Base-by-base conservation (phyloP, 805 yeast species). In the Schwanniomyces pseudopolymorphus region DNA sequence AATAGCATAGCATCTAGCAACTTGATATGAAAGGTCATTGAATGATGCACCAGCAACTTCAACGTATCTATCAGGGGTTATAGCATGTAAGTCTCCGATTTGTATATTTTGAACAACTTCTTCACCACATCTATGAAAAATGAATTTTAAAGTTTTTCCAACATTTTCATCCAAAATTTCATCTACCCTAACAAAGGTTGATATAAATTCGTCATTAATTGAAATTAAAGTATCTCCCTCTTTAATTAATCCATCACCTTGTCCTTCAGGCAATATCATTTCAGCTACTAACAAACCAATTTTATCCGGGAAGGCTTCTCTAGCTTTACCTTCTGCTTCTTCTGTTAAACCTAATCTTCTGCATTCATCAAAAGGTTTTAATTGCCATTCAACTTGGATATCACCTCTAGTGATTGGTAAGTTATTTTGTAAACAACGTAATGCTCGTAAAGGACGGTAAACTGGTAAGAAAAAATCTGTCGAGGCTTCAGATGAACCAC, bases 391-490 rank as follows among this genome's bases (percentile, higher is more conserved):
- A 2, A 85, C 89, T 67, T 91, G 97, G 46, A 91, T 87, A 1
- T 95, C 90, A 51, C 97, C 97, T 69, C 97, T 79, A 0, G 95
- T 81, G 35, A 91, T 81, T 1, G 84, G 81, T 39, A 63, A 47
- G 0, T 66, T 59, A 2, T 66, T 57, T 63, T 87, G 96, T 20
- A 90, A 67, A 57, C 96, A 88, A 49, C 71, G 70, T 52, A 91
- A 75, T 0, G 97, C 96, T 52, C 97, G 79, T 50, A 81, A 67
- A 1, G 91, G 95, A 60, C 97, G 75, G 64, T 83, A 84, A 6
- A 91, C 80, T 0, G 97, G 97, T 42, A 91, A 67, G 61, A 91
- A 91, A 69, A 88, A 91, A 69, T 91, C 97, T 0, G 97, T 91
- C 0, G 97, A 88, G 1, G 96, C 91, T 54, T 87, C 94, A 1